These are phyloP conservation scores for Phoenix roebelenii DNA, from an alignment of 176 grass and related monocot species.

Conservation along the genomic window DNA sequence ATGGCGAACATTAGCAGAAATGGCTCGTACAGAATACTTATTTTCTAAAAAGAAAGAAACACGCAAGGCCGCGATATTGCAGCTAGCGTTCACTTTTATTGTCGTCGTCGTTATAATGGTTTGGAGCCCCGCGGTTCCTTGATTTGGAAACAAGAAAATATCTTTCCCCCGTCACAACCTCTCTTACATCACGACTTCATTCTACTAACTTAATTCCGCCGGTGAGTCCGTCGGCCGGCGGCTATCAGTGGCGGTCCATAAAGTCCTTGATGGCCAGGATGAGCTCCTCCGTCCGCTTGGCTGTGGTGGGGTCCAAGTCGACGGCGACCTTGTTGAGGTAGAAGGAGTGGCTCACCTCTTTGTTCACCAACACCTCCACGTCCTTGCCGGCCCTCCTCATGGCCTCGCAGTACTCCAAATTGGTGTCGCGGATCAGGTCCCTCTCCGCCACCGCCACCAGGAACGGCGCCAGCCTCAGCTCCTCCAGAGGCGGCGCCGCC, in stretches of 20 bases:
- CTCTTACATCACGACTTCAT: too few species aligned
- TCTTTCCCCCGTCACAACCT: too few species aligned
- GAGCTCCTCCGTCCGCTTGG: conserved; percentile 52
- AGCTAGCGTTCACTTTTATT: too few species aligned
- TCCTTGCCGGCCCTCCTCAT: conserved; percentile 57
- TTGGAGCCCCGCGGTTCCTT: too few species aligned
- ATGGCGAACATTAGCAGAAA: too few species aligned
- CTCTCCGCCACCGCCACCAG: conserved; percentile 61
- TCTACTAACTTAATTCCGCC: too few species aligned
- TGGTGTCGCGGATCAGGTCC: conserved; percentile 66
- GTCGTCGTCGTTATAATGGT: too few species aligned
- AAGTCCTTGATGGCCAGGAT: conserved; percentile 54
- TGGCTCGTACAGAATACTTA: too few species aligned
- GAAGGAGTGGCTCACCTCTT: conserved; percentile 72
- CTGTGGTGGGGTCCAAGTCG: conserved; percentile 49
- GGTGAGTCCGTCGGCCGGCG: too few species aligned
- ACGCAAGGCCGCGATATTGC: too few species aligned
- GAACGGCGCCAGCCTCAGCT: conserved; percentile 44
- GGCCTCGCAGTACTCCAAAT: conserved; percentile 71
- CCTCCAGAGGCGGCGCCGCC: conserved; percentile 41
- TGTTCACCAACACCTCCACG: conserved; percentile 54
- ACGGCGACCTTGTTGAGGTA: conserved; percentile 92
- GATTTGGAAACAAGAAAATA: too few species aligned
- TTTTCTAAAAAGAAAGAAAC: too few species aligned
- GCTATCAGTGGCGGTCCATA: conserved; percentile 36